These are phyloP conservation scores for Ramaria rubella DNA, from an alignment of 768 basidiomycete genomes.

Conservation along the genomic window DNA sequence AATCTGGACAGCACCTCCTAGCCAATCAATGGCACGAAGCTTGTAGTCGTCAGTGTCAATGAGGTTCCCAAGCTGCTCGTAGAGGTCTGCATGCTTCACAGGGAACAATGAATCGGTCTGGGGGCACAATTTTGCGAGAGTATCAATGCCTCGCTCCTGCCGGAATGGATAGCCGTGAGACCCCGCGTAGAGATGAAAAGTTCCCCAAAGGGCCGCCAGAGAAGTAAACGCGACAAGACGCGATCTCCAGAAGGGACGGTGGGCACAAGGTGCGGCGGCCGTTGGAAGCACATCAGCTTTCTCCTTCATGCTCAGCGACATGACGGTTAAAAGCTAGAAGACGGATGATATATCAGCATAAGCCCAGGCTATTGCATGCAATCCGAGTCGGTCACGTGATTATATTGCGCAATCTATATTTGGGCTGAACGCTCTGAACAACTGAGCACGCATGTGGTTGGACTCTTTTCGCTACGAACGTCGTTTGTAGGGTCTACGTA, in stretches of 20 bases:
- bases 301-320: not conserved
- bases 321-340: not conserved
- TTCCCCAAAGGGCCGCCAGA: not conserved
- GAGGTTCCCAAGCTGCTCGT: constrained; percentile 25
- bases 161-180: not conserved
- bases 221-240: not conserved
- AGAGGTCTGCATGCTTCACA: constrained; percentile 27
- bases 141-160: not conserved
- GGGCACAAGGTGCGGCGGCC: not conserved
- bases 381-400: no score
- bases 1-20: constrained; percentile 42
- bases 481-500: not conserved
- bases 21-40: constrained; percentile 37
- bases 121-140: constrained; percentile 24
- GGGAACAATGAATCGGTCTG: constrained; percentile 31
- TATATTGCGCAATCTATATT: no score
- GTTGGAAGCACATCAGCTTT: constrained; percentile 1
- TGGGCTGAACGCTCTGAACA: no score
- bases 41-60: constrained; percentile 35
- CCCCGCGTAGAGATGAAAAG: not conserved
- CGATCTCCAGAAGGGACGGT: not conserved
- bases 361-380: no score
- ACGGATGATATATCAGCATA: not conserved
- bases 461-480: no score
- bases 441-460: no score